Evolutionary conservation across 202 grass and related monocot genomes (phyloP).

Genomic region (Brachypodium distachyon): DNA sequence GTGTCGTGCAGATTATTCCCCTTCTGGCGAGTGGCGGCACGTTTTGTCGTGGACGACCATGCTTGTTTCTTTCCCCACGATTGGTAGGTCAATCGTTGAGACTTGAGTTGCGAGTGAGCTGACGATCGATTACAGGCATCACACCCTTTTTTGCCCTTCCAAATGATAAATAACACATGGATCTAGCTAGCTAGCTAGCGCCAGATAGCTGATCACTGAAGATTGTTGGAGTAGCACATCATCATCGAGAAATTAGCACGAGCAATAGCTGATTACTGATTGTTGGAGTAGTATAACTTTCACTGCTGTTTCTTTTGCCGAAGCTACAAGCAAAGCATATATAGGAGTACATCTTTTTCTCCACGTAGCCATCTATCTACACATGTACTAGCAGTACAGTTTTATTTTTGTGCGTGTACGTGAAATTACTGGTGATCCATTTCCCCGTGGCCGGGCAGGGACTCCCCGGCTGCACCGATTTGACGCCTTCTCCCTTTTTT

Average conservation of each 20-base stretch:
- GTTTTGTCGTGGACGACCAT: slow-evolving; percentile 22
- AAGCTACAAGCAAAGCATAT: not conserved
- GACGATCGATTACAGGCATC: not conserved
- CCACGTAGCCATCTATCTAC: not conserved
- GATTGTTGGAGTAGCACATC: not conserved
- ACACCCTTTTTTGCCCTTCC: not conserved
- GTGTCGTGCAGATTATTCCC: not conserved
- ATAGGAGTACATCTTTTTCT: slow-evolving; percentile 7
- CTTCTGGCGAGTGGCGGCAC: no score
- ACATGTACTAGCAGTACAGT: no score
- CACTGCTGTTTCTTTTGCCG: not conserved
- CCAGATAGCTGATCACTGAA: not conserved
- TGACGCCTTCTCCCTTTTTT: slow-evolving; percentile 14
- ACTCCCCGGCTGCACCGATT: slow-evolving; percentile 42
- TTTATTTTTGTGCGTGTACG: slow-evolving; percentile 18
- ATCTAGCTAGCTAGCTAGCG: no score
- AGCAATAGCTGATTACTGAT: not conserved
- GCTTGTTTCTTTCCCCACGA: slow-evolving; percentile 15
- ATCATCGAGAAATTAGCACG: not conserved
- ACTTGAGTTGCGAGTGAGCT: no score
- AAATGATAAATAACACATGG: slow-evolving; percentile 20
- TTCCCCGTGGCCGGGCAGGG: slow-evolving; percentile 14
- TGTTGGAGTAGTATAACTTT: not conserved
- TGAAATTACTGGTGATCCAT: slow-evolving; percentile 10
- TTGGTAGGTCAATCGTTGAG: slow-evolving; percentile 9